These are phyloP conservation scores for Rhizophora mangle DNA, from an alignment of 345 rosid species.

Conservation along the genomic window DNA sequence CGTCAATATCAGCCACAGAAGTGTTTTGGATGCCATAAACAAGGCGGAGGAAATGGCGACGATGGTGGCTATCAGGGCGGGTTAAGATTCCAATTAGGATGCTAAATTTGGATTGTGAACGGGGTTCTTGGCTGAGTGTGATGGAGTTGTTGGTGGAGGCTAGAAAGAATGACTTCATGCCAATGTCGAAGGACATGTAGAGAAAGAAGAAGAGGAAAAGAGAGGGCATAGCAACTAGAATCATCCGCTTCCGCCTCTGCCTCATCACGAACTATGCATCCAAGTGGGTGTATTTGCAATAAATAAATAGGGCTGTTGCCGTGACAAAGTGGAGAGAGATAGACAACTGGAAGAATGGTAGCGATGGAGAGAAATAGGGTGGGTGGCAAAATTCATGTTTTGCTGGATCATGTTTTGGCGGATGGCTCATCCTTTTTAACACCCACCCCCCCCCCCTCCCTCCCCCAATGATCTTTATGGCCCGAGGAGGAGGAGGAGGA, in stretches of 20 bases:
- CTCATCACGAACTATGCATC: neutral
- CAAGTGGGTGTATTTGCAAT: too few species aligned
- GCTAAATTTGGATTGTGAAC: conserved; percentile 17
- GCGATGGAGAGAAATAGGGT: too few species aligned
- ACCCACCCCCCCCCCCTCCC: too few species aligned
- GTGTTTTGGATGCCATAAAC: conserved; percentile 32
- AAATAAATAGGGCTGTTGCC: too few species aligned
- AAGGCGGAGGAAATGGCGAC: conserved; percentile 42
- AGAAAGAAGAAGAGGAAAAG: conserved; percentile 11
- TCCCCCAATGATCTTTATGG: neutral
- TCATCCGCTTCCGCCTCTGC: conserved; percentile 7
- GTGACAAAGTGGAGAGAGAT: too few species aligned
- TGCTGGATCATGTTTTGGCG: neutral
- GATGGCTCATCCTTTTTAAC: too few species aligned
- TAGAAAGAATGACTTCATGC: conserved; percentile 5
- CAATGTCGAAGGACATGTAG: conserved; percentile 17
- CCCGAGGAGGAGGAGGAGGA: neutral
- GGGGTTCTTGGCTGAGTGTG: neutral
- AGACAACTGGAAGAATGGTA: too few species aligned
- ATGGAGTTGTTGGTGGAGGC: conserved; percentile 9
- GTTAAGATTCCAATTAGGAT: conserved; percentile 40
- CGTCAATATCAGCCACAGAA: conserved; percentile 22
- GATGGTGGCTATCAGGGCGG: conserved; percentile 23
- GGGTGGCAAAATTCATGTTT: neutral
- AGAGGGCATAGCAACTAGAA: conserved; percentile 16